phyloP scores from a whole-genome alignment of 305 asterid species.

The Fraxinus baroniana region DNA sequence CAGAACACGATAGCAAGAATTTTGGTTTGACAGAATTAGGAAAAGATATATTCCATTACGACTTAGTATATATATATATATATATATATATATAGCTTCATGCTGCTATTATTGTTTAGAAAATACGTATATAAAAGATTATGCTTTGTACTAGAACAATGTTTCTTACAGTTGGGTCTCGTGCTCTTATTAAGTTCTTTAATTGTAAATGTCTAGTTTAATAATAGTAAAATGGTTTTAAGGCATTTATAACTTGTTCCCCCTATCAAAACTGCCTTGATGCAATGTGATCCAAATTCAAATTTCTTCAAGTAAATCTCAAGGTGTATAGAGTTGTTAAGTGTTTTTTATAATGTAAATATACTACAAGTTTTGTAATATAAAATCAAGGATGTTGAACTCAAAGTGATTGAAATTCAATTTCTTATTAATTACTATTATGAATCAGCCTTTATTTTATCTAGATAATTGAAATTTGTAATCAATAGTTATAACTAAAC shows the following conservation, averaged over 20 bases:
- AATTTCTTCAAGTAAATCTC: background rate
- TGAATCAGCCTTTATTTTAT: too few species aligned
- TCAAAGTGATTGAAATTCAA: too few species aligned
- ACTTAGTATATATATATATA: background rate
- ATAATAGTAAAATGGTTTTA: background rate
- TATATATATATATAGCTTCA: slow-evolving; percentile 11
- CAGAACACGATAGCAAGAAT: background rate
- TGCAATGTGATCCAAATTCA: background rate
- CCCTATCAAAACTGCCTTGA: background rate
- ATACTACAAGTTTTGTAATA: too few species aligned
- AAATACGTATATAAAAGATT: background rate
- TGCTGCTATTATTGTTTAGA: background rate
- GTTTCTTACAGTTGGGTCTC: background rate
- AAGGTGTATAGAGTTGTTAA: background rate
- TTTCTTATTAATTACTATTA: too few species aligned
- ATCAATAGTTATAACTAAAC: too few species aligned
- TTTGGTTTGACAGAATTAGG: slow-evolving; percentile 10
- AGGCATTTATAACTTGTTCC: background rate
- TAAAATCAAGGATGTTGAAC: too few species aligned
- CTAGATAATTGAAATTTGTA: too few species aligned
- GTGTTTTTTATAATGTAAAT: too few species aligned
- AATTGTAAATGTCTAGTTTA: background rate
- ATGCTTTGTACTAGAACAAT: background rate
- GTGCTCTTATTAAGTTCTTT: background rate
- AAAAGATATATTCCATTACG: slow-evolving; percentile 10